Base-by-base conservation (phyloP, 257 asterid species). In the Voacanga thouarsii region DNA sequence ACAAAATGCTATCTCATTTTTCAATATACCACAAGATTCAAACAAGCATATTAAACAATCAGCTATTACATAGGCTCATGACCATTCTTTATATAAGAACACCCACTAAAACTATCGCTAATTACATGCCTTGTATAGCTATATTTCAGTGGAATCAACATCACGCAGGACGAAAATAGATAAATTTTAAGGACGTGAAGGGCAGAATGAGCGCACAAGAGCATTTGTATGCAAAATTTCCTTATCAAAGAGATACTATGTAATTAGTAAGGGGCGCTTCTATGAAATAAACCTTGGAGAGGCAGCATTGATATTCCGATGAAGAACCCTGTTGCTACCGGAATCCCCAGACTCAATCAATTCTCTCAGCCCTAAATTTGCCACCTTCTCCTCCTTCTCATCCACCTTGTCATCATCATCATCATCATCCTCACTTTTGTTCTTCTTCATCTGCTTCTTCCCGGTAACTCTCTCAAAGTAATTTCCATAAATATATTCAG, bases 401-500 rank as follows among this genome's bases (percentile, higher is more conserved):
- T 26, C 55, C 39, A 63, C 90, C 83, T 87, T 84, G 26, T 64
- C 85, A 33, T 69, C 89, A 0, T 64, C 82, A 4, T 55, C 89
- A 18, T 59, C 81, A 33, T 28, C 71, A 15, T 33, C 74, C 64
- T 45, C 87, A 8, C 53, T 69, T 61, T 72, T 77, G 67, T 55
- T 39, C 65, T 82, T 83, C 80, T 77, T 66, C 26, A 33, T 84
- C 73, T 76, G 78, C 78, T 75, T 80, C 44, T 74, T 83, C 10
- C 74, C 86, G 59, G 77, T 87, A n/a, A 92, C 45, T 83, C 92
- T 89, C 87, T 93, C 96, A 70, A 96, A 96, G 83, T 96, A 92
- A 83, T 96, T 96, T 74, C 98, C 99, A 47, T 96, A 96, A 15
- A 92, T 93, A 74, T 96, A 96, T 85, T 96, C 99, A 11, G 97